A percentile compares a stretch with the other conserved stretches of the same genome.
Evolutionary conservation across 1,284 basidiomycete genomes (phyloP).

Genomic region (Coniferiporia sulphurascens): DNA sequence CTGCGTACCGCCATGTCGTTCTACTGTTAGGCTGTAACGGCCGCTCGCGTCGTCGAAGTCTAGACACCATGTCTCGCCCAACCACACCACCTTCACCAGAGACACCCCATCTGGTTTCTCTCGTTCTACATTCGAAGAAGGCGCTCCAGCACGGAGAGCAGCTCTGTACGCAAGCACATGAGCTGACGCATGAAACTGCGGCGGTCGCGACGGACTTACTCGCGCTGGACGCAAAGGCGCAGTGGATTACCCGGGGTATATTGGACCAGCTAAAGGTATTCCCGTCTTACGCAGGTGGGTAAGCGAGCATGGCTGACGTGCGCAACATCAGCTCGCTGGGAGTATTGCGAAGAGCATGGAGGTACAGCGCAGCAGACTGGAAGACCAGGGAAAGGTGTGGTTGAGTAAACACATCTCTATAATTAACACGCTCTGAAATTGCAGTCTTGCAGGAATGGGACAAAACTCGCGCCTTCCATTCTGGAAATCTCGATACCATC

Average conservation of each 20-base stretch:
- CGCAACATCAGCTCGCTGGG: slow-evolving; percentile 51
- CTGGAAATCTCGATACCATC: slow-evolving; percentile 56
- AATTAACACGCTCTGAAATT: neutral
- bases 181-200: slow-evolving; percentile 55
- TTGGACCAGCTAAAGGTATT: slow-evolving; percentile 67
- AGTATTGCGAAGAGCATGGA: slow-evolving; percentile 69
- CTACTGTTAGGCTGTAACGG: neutral
- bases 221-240: slow-evolving; percentile 69
- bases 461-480: slow-evolving; percentile 47
- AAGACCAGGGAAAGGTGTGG: slow-evolving; percentile 57
- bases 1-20: neutral
- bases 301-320: neutral
- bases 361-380: slow-evolving; percentile 55
- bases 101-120: slow-evolving; percentile 52
- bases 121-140: slow-evolving; percentile 74
- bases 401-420: neutral
- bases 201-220: slow-evolving; percentile 63
- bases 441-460: slow-evolving; percentile 60
- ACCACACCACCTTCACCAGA: slow-evolving; percentile 10
- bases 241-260: slow-evolving; percentile 68
- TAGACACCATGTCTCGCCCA: slow-evolving; percentile 11
- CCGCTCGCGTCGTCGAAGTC: neutral
- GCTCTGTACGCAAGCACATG: slow-evolving; percentile 60
- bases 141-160: slow-evolving; percentile 71
- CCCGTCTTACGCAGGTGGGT: neutral